Evolutionary conservation across 2,329 filamentous ascomycete genomes (phyloP).

Genomic region (Pyrenochaeta sp.): DNA sequence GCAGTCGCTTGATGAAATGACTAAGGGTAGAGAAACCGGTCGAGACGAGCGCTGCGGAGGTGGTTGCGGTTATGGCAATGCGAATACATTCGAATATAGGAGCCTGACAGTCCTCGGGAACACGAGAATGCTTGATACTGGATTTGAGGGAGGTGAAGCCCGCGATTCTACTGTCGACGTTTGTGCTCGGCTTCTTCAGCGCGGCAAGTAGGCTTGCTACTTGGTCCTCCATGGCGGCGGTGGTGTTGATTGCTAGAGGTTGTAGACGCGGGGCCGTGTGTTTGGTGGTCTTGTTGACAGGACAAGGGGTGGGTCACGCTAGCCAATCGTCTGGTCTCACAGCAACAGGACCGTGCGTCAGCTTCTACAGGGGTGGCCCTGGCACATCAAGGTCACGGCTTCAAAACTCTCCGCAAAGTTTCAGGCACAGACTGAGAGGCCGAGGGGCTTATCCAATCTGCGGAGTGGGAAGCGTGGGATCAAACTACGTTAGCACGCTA

Average conservation of each 20-base stretch:
- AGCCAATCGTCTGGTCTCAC: slow-evolving; percentile 6
- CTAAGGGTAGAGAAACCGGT: slow-evolving; percentile 88
- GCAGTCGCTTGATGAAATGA: slow-evolving; percentile 85
- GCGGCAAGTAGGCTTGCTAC: slow-evolving; percentile 62
- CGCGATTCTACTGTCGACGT: slow-evolving; percentile 74
- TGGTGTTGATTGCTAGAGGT: slow-evolving; percentile 26
- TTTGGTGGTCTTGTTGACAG: slow-evolving; percentile 5
- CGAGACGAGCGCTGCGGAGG: slow-evolving; percentile 75
- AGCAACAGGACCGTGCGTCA: slow-evolving; percentile 18
- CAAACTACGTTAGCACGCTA: no score
- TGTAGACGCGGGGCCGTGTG: slow-evolving; percentile 18
- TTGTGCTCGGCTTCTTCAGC: slow-evolving; percentile 68
- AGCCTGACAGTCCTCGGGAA: slow-evolving; percentile 76
- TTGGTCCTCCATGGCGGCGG: slow-evolving; percentile 63
- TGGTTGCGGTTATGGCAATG: slow-evolving; percentile 76
- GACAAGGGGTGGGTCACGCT: background rate
- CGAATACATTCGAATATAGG: slow-evolving; percentile 84
- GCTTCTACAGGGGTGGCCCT: no score
- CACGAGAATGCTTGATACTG: slow-evolving; percentile 90
- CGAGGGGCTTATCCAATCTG: no score
- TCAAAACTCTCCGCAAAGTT: background rate
- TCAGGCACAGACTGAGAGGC: background rate
- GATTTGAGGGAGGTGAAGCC: slow-evolving; percentile 81
- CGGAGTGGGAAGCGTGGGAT: no score
- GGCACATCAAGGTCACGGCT: background rate